A percentile compares a stretch with the other conserved stretches of the same genome.
Evolutionary conservation across 2,329 filamentous ascomycete genomes (phyloP).

Genomic region (Sporothrix pallida): DNA sequence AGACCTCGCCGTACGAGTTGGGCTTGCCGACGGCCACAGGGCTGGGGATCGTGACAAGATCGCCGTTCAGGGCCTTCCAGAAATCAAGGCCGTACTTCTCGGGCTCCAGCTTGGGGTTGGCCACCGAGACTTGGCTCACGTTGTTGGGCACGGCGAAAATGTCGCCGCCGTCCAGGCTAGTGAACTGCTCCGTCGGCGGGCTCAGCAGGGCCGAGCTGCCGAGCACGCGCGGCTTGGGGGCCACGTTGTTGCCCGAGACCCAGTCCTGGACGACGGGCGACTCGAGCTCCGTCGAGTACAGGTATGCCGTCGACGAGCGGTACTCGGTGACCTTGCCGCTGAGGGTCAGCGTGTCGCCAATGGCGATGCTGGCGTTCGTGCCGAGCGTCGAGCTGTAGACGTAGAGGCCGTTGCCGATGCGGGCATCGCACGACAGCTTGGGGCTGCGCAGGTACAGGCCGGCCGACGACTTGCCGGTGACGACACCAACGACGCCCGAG

Average conservation of each 20-base stretch:
- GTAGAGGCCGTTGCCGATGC: slow-evolving; percentile 69
- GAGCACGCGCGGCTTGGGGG: slow-evolving; percentile 58
- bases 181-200: slow-evolving; percentile 67
- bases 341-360: slow-evolving; percentile 68
- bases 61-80: slow-evolving; percentile 72
- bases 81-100: slow-evolving; percentile 71
- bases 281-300: slow-evolving; percentile 68
- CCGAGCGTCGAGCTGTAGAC: slow-evolving; percentile 62
- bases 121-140: slow-evolving; percentile 59
- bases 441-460: slow-evolving; percentile 71
- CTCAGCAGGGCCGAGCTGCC: slow-evolving; percentile 58
- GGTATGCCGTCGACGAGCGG: slow-evolving; percentile 60
- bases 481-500: slow-evolving; percentile 64
- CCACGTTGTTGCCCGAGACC: slow-evolving; percentile 18
- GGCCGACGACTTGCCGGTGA: slow-evolving; percentile 66
- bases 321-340: slow-evolving; percentile 64
- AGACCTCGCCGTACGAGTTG: slow-evolving; percentile 70
- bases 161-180: slow-evolving; percentile 67
- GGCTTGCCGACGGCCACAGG: slow-evolving; percentile 64
- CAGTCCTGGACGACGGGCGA: slow-evolving; percentile 43
- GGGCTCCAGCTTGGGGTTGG: slow-evolving; percentile 67
- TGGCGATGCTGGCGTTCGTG: slow-evolving; percentile 53
- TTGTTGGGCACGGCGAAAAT: slow-evolving; percentile 70
- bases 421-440: slow-evolving; percentile 58
- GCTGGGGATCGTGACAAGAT: slow-evolving; percentile 67